phyloP scores from a whole-genome alignment of 2,329 filamentous ascomycete genomes.

The Cladophialophora yegresii region DNA sequence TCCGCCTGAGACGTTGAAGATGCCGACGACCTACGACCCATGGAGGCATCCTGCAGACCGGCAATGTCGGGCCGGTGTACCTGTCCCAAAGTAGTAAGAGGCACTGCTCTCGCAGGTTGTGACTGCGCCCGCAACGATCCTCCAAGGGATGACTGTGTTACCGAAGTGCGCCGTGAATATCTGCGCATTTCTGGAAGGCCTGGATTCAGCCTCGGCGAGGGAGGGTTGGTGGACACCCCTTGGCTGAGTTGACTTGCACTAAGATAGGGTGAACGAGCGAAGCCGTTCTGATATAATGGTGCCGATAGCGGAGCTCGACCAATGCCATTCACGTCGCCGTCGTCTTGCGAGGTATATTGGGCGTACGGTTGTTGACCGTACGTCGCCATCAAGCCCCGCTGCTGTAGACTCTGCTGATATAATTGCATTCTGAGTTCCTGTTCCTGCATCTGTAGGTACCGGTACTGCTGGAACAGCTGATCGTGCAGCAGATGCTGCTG shows the following conservation, averaged over 20 bases:
- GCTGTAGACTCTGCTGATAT: constrained; percentile 47
- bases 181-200: constrained; percentile 49
- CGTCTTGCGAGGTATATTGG: constrained; percentile 40
- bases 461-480: constrained; percentile 53
- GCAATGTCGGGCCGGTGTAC: constrained; percentile 41
- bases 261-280: constrained; percentile 34
- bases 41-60: constrained; percentile 40
- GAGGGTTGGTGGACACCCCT: constrained; percentile 49
- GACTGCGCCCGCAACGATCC: constrained; percentile 52
- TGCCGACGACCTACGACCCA: constrained; percentile 40
- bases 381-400: constrained; percentile 29
- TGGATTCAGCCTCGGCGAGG: constrained; percentile 47
- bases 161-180: constrained; percentile 49
- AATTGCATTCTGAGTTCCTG: constrained; percentile 52
- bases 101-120: constrained; percentile 52
- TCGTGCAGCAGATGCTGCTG: constrained; percentile 53
- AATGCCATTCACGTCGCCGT: constrained; percentile 23
- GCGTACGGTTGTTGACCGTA: constrained; percentile 41
- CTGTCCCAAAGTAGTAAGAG: constrained; percentile 41
- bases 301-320: constrained; percentile 37
- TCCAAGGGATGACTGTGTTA: constrained; percentile 47
- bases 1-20: constrained; percentile 33
- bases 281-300: constrained; percentile 36
- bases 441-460: constrained; percentile 54
- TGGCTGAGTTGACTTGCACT: constrained; percentile 37